phyloP scores from a whole-genome alignment of 148 eudicot genomes.

The Cornus kousa region DNA sequence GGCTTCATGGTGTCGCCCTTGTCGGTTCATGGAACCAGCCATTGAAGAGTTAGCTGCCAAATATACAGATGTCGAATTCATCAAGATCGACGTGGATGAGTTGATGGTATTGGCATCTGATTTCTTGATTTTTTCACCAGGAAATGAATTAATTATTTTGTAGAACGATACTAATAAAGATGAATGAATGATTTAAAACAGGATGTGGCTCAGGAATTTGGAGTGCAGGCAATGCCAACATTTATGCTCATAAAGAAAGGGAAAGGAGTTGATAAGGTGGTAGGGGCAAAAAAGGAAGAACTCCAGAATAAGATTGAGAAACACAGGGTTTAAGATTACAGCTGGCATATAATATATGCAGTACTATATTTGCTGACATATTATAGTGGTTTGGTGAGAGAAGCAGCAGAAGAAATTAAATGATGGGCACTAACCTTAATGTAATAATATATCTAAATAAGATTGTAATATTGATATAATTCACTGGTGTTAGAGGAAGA shows the following conservation, averaged over 20 bases:
- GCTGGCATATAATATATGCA: background rate
- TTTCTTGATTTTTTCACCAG: too few species aligned
- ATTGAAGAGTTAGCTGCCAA: conserved; percentile 57
- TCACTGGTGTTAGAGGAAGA: too few species aligned
- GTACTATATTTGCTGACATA: background rate
- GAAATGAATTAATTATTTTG: background rate
- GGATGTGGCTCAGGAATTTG: conserved; percentile 49
- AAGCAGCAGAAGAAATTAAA: background rate
- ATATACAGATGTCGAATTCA: conserved; percentile 62
- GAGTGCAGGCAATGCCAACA: conserved; percentile 57
- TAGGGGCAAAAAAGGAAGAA: conserved; percentile 48
- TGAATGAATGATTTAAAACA: conserved; percentile 4
- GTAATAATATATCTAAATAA: background rate
- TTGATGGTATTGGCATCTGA: conserved; percentile 37
- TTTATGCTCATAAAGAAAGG: conserved; percentile 47
- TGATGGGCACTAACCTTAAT: background rate
- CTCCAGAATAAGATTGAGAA: conserved; percentile 49
- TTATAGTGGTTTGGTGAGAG: background rate
- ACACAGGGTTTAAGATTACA: conserved; percentile 19
- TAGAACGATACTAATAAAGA: background rate
- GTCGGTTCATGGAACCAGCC: conserved; percentile 57
- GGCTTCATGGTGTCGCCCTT: conserved; percentile 86
- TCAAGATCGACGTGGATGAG: conserved; percentile 90
- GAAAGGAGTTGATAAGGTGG: conserved; percentile 40
- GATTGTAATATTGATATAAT: background rate